These are phyloP conservation scores for Nannizzia gypsea DNA, from an alignment of 2,329 filamentous ascomycete species.

Conservation along the genomic window DNA sequence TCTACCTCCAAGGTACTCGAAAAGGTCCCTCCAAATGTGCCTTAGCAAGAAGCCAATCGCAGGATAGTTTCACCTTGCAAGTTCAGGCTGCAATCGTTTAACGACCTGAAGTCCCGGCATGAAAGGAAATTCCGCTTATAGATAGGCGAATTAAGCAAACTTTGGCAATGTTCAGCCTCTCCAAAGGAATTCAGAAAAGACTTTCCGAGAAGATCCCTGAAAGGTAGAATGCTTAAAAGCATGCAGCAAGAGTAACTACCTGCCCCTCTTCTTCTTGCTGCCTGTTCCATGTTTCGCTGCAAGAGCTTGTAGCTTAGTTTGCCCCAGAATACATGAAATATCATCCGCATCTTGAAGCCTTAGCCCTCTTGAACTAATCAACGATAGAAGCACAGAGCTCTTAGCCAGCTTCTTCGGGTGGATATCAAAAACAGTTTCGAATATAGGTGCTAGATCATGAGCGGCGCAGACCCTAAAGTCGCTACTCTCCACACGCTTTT, in stretches of 20 bases:
- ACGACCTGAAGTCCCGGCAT: no score
- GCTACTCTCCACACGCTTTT: conserved; percentile 20
- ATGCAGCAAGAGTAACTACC: not conserved
- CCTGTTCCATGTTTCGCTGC: conserved; percentile 5
- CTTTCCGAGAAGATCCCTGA: no score
- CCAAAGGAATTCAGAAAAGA: no score
- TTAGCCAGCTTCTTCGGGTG: conserved; percentile 18
- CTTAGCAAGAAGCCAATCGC: no score
- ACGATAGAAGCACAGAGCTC: not conserved
- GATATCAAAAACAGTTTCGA: conserved; percentile 21
- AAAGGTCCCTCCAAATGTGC: no score
- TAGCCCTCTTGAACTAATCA: conserved; percentile 2
- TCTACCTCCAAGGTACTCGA: no score
- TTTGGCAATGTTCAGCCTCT: no score
- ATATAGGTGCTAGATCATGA: conserved; percentile 24
- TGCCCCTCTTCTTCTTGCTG: conserved; percentile 6
- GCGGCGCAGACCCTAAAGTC: conserved; percentile 27
- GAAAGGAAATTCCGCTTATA: no score
- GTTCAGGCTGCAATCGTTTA: no score
- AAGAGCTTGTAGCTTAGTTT: conserved; percentile 2
- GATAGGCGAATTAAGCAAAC: no score
- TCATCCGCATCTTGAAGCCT: conserved; percentile 8
- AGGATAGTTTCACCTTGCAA: no score
- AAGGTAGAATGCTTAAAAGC: not conserved
- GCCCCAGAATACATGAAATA: conserved; percentile 3